These are phyloP conservation scores for Torulaspora pretoriensis DNA, from an alignment of 1,139 yeast species.

Conservation along the genomic window DNA sequence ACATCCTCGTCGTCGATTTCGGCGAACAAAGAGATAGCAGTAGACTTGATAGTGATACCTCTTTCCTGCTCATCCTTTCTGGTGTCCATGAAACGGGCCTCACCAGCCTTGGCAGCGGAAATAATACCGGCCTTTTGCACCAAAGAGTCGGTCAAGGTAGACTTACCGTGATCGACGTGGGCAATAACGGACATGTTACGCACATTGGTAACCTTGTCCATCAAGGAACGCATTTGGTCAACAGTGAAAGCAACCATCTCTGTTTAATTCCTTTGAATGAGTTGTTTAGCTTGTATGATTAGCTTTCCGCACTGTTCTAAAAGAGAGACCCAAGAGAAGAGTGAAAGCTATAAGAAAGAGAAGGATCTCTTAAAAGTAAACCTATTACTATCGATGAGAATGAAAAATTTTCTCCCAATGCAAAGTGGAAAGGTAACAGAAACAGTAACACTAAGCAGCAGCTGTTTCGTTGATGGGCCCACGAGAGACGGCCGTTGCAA, in stretches of 20 bases:
- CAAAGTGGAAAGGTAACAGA: neutral
- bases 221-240: slow-evolving; percentile 94
- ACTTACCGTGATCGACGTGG: slow-evolving; percentile 99
- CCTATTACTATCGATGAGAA: neutral
- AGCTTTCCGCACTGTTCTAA: slow-evolving; percentile 16
- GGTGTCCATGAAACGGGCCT: slow-evolving; percentile 99
- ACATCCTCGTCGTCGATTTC: slow-evolving; percentile 86
- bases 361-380: slow-evolving; percentile 1
- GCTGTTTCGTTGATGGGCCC: too few relatives aligned
- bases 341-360: slow-evolving; percentile 3
- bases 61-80: slow-evolving; percentile 99
- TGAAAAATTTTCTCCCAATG: slow-evolving; percentile 3
- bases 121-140: slow-evolving; percentile 99
- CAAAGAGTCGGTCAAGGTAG: slow-evolving; percentile 97
- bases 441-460: neutral
- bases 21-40: slow-evolving; percentile 95
- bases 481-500: neutral
- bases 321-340: neutral
- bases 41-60: slow-evolving; percentile 96
- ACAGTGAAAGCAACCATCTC: slow-evolving; percentile 42
- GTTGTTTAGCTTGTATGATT: slow-evolving; percentile 14
- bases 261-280: slow-evolving; percentile 16
- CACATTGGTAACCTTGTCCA: slow-evolving; percentile 99
- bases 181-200: slow-evolving; percentile 99
- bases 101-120: slow-evolving; percentile 99